These are phyloP conservation scores for Lentinula edodes DNA, from an alignment of 768 basidiomycete species.

Conservation along the genomic window DNA sequence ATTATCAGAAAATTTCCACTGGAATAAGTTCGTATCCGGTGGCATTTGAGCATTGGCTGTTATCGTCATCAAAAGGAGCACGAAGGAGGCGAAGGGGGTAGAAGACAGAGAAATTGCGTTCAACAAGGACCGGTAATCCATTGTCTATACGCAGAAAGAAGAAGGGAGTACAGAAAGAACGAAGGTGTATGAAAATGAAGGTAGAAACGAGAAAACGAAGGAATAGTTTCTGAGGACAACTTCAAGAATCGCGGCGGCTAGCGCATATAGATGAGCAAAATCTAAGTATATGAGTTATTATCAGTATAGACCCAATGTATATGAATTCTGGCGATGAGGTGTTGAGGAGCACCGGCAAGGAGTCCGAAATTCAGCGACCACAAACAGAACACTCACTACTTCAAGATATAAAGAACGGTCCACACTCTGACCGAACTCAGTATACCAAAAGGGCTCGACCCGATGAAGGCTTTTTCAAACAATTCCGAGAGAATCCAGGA, in stretches of 20 bases:
- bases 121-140: background rate
- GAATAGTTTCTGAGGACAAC: background rate
- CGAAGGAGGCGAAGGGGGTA: slow-evolving; percentile 3
- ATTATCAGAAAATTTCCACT: slow-evolving; percentile 25
- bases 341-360: too few relatives aligned
- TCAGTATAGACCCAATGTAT: too few relatives aligned
- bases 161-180: slow-evolving; percentile 6
- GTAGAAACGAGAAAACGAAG: slow-evolving; percentile 10
- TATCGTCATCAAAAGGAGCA: slow-evolving; percentile 7
- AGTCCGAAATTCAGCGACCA: too few relatives aligned
- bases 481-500: too few relatives aligned
- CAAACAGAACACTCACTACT: too few relatives aligned
- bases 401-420: too few relatives aligned
- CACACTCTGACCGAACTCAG: too few relatives aligned
- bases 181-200: background rate
- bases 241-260: background rate
- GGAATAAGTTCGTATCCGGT: slow-evolving; percentile 14
- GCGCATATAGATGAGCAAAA: background rate
- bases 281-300: background rate
- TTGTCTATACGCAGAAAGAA: slow-evolving; percentile 7
- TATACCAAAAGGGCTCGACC: too few relatives aligned
- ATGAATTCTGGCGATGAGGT: too few relatives aligned
- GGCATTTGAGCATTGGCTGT: slow-evolving; percentile 4
- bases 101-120: background rate
- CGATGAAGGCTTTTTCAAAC: too few relatives aligned